Evolutionary conservation across 2,329 filamentous ascomycete species (phyloP), one percentile per base, ranked within the genome.

Genomic region (Talaromyces sp.): DNA sequence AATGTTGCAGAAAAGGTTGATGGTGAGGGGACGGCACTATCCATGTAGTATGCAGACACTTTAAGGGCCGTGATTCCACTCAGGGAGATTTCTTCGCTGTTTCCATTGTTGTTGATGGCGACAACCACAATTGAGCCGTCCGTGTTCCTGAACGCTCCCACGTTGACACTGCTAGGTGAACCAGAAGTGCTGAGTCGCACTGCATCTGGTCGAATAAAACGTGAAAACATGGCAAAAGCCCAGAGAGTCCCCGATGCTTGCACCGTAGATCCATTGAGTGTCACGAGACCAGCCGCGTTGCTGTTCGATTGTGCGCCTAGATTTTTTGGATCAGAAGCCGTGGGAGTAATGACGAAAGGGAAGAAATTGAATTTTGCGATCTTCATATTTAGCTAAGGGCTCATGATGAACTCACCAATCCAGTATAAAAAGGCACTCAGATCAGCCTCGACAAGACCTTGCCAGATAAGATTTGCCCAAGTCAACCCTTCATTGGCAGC

Each of bases 401-500:
- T 28, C 28, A 44, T 44, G 18, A 21, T 23, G 14, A 48, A 48
- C 44, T 48, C 12, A 48, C 44, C 44, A 48, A 48, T 48, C 60
- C 60, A 62, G 16, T 62, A 57, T 21, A 62, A 48, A 40, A 44
- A 62, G 16, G 60, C 60, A 16, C 35, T 35, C 11, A 62, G 23
- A 31, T 57, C 42, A 4, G 60, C 60, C 14, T 62, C 16, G 6
- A 62, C 60, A 14, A 62, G 9, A 16, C 60, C 60, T 18, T 54
- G 37, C 16, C 25, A 40, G 37, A 62, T 57, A 0, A 35, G 21
- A 18, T 48, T 48, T 9, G 60, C 60, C 60, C 60, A 62, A 37
- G 52, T 57, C 16, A 62, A 56, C 8, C 60, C 60, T 48, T 62
- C 60, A 25, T 21, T 35, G 18, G 55, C 14, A 18, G 35, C 40